Base-by-base conservation (phyloP, 495 filamentous ascomycete species). In the Aspergillus campestris region DNA sequence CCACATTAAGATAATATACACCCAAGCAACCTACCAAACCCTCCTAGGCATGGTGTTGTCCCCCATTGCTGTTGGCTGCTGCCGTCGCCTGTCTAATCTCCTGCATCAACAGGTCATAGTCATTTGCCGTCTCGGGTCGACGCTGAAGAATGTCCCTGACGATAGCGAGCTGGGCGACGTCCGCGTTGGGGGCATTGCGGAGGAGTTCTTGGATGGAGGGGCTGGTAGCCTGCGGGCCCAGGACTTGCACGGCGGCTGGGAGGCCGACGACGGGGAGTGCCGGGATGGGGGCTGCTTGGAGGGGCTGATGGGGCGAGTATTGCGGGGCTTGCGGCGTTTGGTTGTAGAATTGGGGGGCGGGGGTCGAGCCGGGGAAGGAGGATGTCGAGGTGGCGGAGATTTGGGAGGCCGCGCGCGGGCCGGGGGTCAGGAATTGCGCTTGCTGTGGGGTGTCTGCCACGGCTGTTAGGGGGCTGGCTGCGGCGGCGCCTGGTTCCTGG, bases 161-260 rank as follows among this genome's bases (percentile, higher is more conserved):
- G 8, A 86, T 69, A 27, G 71, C 69, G 67, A 87, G 79, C 56
- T 89, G 83, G 3, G 64, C 61, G 10, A 73, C 66, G 30, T 78
- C 68, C 67, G 82, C 82, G 13, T 71, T 72, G 6, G 77, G 78
- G 1, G 80, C 80, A 41, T 84, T 79, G 8, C 79, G 75, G 11
- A 89, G 66, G 6, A 88, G 62, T 52, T 86, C 79, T n/a, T 70
- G 64, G 5, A 88, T 77, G 0, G 81, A 80, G 1, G 82, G 80
- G 8, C 78, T 73, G 14, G 67, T 62, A 12, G 79, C 77, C 31
- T 83, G 70, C 0, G 61, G 37, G 0, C 83, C 83, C 1, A 88
- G 67, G 0, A 86, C 73, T 36, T 79, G 69, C 5, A 71, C 36
- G 38, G 62, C 52, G 34, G 59, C 60, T 7, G 63, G 41, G 12